phyloP scores from a whole-genome alignment of 1,139 yeast genomes.

The Lodderomyces elongisporus region DNA sequence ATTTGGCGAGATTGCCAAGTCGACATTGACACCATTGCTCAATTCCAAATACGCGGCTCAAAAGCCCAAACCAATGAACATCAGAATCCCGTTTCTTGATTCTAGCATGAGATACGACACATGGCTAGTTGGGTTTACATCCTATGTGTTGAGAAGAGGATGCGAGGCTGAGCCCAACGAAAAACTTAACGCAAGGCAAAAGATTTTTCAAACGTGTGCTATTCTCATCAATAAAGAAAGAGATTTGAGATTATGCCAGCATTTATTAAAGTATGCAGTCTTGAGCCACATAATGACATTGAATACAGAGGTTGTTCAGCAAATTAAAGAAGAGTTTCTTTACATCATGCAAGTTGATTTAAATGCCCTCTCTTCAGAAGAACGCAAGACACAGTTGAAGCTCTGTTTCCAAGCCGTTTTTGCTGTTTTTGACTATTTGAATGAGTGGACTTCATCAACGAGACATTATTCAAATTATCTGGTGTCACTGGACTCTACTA shows the following conservation, averaged over 20 bases:
- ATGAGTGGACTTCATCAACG: slow-evolving; percentile 60
- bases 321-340: slow-evolving; percentile 54
- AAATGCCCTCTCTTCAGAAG: slow-evolving; percentile 34
- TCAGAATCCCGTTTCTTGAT: slow-evolving; percentile 32
- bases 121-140: slow-evolving; percentile 72
- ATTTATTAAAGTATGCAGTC: slow-evolving; percentile 75
- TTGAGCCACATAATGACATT: slow-evolving; percentile 60
- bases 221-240: slow-evolving; percentile 61
- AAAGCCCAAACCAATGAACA: slow-evolving; percentile 33
- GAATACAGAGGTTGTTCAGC: slow-evolving; percentile 36
- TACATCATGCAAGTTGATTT: slow-evolving; percentile 23
- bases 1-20: slow-evolving; percentile 63
- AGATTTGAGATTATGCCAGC: slow-evolving; percentile 64
- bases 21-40: slow-evolving; percentile 71
- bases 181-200: slow-evolving; percentile 15
- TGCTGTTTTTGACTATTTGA: slow-evolving; percentile 75
- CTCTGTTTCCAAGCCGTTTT: slow-evolving; percentile 70
- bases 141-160: slow-evolving; percentile 55
- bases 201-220: slow-evolving; percentile 61
- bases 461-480: slow-evolving; percentile 25
- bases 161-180: slow-evolving; percentile 10
- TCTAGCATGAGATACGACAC: slow-evolving; percentile 33
- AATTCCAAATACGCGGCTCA: slow-evolving; percentile 63
- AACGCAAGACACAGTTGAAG: slow-evolving; percentile 51
- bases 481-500: slow-evolving; percentile 3